phyloP scores from a whole-genome alignment of 768 basidiomycete genomes.

The Tylopilus plumbeoviolaceoides region DNA sequence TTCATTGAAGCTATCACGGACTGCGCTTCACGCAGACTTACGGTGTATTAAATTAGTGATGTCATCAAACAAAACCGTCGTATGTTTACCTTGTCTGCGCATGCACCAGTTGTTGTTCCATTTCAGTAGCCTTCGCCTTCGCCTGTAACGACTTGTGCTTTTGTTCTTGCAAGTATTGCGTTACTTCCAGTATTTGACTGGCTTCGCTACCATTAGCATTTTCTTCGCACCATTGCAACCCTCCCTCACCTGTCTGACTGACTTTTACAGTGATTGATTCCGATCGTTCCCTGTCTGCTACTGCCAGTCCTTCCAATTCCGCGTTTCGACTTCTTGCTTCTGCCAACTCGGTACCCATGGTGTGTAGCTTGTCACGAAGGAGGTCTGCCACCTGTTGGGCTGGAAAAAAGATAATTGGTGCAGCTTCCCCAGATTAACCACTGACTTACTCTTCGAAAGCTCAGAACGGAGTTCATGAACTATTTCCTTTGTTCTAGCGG shows the following conservation, averaged over 20 bases:
- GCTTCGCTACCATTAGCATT: conserved; percentile 18
- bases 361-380: conserved; percentile 44
- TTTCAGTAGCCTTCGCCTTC: conserved; percentile 19
- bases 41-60: conserved; percentile 10
- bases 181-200: conserved; percentile 23
- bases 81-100: conserved; percentile 19
- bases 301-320: conserved; percentile 33
- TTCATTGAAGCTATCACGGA: conserved; percentile 26
- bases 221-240: not conserved
- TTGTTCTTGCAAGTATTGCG: conserved; percentile 25
- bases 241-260: conserved; percentile 23
- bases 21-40: conserved; percentile 26
- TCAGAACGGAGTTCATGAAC: conserved; percentile 34
- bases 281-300: conserved; percentile 20
- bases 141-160: conserved; percentile 26
- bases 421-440: not conserved
- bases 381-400: conserved; percentile 48
- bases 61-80: not conserved
- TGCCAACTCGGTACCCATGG: conserved; percentile 39
- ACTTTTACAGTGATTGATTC: conserved; percentile 21
- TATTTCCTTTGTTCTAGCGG: conserved; percentile 24
- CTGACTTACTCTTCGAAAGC: conserved; percentile 31
- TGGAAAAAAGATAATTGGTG: conserved; percentile 19
- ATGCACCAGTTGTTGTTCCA: conserved; percentile 26
- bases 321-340: conserved; percentile 37